Evolutionary conservation across 2,329 filamentous ascomycete genomes (phyloP).

Genomic region (Apiospora hydei): DNA sequence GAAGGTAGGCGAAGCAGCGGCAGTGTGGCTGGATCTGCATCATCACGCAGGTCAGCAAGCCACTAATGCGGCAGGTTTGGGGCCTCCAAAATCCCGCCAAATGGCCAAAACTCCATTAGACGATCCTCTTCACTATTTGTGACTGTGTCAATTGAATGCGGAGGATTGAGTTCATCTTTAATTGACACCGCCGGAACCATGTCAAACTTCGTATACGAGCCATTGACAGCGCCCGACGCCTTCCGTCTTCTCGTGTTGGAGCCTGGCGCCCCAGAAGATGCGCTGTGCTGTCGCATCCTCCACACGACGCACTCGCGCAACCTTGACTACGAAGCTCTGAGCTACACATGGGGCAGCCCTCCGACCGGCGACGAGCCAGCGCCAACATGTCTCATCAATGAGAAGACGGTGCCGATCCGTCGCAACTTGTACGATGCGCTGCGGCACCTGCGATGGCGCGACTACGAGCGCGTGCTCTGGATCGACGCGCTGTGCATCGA

Average conservation of each 20-base stretch:
- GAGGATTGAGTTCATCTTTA: no score
- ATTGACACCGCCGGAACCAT: background rate
- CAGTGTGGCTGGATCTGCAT: background rate
- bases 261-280: background rate
- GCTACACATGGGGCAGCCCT: background rate
- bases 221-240: background rate
- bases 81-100: background rate
- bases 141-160: no score
- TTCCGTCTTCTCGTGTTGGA: background rate
- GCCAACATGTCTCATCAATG: background rate
- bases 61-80: background rate
- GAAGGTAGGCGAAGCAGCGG: background rate
- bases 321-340: background rate
- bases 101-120: background rate
- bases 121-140: background rate
- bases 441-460: constrained; percentile 9
- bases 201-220: background rate
- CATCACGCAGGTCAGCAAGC: background rate
- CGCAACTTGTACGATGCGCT: background rate
- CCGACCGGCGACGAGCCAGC: no score
- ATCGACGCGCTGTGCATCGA: constrained; percentile 31
- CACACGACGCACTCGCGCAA: background rate
- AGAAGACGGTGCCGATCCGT: background rate
- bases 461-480: constrained; percentile 24
- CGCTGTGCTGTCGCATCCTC: background rate